phyloP scores from a whole-genome alignment of 192 early-diverging fungal species.

The Mortierella antarctica region DNA sequence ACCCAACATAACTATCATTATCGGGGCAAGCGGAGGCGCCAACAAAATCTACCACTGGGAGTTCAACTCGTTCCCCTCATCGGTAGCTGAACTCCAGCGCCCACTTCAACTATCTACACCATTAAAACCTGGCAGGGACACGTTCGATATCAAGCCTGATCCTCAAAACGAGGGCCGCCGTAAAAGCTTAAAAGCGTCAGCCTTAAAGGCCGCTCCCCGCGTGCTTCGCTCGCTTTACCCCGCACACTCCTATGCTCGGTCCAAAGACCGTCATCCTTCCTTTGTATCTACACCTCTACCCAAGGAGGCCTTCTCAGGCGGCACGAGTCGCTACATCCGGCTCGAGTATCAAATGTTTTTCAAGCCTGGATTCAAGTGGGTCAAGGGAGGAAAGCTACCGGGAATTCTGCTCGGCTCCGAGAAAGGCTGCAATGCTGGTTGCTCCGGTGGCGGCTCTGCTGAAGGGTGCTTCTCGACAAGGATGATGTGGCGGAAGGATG shows the following conservation, averaged over 20 bases:
- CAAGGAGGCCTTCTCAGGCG: constrained; percentile 17
- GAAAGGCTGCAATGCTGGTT: constrained; percentile 55
- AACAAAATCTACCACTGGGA: constrained; percentile 21
- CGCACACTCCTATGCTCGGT: constrained; percentile 24
- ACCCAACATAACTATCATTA: neutral
- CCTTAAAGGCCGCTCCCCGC: neutral
- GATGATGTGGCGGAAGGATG: constrained; percentile 62
- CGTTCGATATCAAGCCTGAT: constrained; percentile 32
- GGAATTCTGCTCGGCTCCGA: constrained; percentile 62
- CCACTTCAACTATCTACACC: constrained; percentile 3
- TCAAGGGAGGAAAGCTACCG: constrained; percentile 68
- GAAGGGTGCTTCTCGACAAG: constrained; percentile 64
- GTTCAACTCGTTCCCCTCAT: constrained; percentile 7
- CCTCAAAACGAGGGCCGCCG: too few species aligned
- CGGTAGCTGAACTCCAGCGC: constrained; percentile 4
- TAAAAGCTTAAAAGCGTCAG: neutral
- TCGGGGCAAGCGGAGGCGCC: neutral
- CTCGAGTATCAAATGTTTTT: constrained; percentile 62
- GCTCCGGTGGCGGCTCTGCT: constrained; percentile 60
- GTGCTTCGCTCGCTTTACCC: constrained; percentile 45
- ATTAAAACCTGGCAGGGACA: constrained; percentile 9
- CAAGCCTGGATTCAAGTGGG: constrained; percentile 62
- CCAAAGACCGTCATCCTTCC: constrained; percentile 14
- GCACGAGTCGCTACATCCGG: constrained; percentile 26
- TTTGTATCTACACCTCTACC: constrained; percentile 26